Evolutionary conservation across 352 stramenopile genomes (phyloP), one percentile per base, ranked within the genome.

Genomic region (Phytopythium delawarense): DNA sequence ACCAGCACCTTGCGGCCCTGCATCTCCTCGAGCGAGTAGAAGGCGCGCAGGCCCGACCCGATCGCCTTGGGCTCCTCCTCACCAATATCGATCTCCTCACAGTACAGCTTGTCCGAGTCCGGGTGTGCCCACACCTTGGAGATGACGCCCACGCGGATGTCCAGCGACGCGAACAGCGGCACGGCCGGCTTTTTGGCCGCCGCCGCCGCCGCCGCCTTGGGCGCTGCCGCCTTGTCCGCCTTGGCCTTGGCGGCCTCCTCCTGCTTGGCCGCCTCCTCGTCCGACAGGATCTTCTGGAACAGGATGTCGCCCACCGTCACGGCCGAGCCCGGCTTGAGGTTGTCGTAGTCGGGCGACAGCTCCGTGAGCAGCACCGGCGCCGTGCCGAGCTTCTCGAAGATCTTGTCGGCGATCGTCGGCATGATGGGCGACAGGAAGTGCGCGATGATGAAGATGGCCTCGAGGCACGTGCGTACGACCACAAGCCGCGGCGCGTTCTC

Each of bases 11-110:
- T 89, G 65, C 94, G 87, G 46, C 88, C 94, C 70, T 98, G 78
- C 79, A 99, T 94, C 51, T 99, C 88, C 61, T 98, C 93, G 16
- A 92, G 64, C 52, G 95, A 93, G 78, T 99, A 98, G 80, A 99
- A 98, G 50, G 84, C 74, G 54, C 94, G 80, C 58, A 99, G 75
- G 25, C 97, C 98, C 35, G 94, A 99, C 28, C 87, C 96, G 62
- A 99, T 98, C 62, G 89, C 82, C 63, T 98, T 94, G 25, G 97
- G 95, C 61, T 87, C 81, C 12, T 91, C 85, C 62, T 96, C 96
- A 23, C 97, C 98, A 34, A 99, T 80, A 72, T 99, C 96, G 50
- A 99, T 99, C 78, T 99, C 97, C 77, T 99, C 97, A 67, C 97
- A 99, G 72, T 95, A 99, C 1, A 99, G 84, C 71, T 98, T 99